Conservation (phyloP, 495 filamentous ascomycete species). For the Evernia prunastri region DNA sequence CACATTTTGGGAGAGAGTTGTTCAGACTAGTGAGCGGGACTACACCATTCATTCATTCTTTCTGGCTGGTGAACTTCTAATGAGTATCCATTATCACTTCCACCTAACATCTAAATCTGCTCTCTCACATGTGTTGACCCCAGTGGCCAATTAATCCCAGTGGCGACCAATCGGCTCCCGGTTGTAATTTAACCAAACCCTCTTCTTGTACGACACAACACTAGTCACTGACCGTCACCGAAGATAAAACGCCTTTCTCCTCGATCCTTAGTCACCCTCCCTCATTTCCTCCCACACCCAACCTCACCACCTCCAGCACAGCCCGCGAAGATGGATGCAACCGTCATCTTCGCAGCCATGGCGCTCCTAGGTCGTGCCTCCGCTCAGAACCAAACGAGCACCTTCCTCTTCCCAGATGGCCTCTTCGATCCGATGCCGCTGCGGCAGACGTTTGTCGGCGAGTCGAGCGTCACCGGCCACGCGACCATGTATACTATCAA, state of each 20-base stretch:
- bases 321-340: neutral
- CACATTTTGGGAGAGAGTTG: neutral
- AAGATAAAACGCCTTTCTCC: neutral
- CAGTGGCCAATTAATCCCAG: neutral
- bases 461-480: neutral
- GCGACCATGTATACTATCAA: neutral
- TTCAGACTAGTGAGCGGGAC: neutral
- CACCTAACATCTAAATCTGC: neutral
- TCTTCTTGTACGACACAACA: neutral
- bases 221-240: neutral
- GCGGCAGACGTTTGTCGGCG: neutral
- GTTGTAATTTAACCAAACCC: neutral
- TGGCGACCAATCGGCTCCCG: neutral
- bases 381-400: neutral
- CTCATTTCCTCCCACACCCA: neutral
- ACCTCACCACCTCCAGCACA: neutral
- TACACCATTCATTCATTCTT: neutral
- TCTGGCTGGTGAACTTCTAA: neutral
- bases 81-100: neutral
- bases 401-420: neutral
- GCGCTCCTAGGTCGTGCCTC: neutral
- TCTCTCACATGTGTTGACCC: neutral
- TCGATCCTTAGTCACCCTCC: neutral
- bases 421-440: neutral
- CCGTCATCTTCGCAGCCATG: neutral